Evolutionary conservation across 192 early-diverging fungal species (phyloP).

Genomic region (Dispira simplex): DNA sequence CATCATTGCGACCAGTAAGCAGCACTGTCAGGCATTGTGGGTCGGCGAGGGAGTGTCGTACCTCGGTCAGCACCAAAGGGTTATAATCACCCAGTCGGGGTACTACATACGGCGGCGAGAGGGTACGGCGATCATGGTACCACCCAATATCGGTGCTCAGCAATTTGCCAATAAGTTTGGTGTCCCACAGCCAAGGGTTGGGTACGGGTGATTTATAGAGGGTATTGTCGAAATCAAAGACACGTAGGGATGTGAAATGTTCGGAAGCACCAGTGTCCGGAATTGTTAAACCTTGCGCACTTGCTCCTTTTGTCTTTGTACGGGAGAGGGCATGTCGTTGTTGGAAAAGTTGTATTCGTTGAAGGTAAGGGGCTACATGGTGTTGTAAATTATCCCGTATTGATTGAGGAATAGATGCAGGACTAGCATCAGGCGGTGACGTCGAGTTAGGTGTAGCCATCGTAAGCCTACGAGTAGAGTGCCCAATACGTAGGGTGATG

Average conservation of each 20-base stretch:
- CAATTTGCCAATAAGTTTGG: constrained; percentile 30
- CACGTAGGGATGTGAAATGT: constrained; percentile 16
- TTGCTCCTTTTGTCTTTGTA: no score
- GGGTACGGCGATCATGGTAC: constrained; percentile 41
- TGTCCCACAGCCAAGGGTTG: constrained; percentile 41
- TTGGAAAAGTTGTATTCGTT: no score
- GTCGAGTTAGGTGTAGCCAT: no score
- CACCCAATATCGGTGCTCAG: constrained; percentile 37
- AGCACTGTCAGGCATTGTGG: constrained; percentile 21
- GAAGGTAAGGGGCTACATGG: no score
- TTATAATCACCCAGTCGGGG: constrained; percentile 22
- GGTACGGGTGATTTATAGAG: constrained; percentile 43
- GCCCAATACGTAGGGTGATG: no score
- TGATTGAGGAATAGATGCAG: no score
- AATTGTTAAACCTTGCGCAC: no score
- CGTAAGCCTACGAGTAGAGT: no score
- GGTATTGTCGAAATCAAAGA: constrained; percentile 56
- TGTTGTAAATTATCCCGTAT: no score
- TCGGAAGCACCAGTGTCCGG: neutral
- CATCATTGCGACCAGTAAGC: constrained; percentile 27
- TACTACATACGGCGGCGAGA: constrained; percentile 26
- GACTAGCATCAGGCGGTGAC: no score
- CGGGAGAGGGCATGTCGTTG: no score
- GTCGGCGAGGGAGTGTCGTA: constrained; percentile 12
- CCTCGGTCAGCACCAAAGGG: constrained; percentile 13